phyloP scores from a whole-genome alignment of 352 stramenopile genomes.

The Pythium vanterpoolii region DNA sequence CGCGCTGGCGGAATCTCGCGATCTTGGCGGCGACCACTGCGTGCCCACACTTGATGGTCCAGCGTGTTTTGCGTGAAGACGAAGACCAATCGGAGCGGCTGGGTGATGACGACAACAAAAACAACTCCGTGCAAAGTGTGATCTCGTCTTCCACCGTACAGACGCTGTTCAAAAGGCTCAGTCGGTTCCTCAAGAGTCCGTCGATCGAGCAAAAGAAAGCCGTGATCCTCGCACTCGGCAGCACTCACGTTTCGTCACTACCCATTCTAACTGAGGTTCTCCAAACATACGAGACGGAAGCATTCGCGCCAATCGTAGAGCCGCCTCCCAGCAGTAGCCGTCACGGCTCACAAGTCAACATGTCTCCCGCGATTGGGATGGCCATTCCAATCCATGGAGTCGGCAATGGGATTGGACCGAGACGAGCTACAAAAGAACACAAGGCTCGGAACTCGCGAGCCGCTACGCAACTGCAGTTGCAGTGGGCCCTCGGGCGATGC shows the following conservation, averaged over 20 bases:
- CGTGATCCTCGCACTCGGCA: slow-evolving; percentile 49
- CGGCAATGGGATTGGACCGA: neutral
- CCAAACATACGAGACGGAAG: slow-evolving; percentile 47
- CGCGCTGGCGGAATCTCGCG: slow-evolving; percentile 64
- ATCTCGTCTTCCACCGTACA: slow-evolving; percentile 38
- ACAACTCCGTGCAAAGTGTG: slow-evolving; percentile 30
- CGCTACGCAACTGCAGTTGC: slow-evolving; percentile 36
- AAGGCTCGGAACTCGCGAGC: slow-evolving; percentile 15
- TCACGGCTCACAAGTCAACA: slow-evolving; percentile 17
- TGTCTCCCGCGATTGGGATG: neutral
- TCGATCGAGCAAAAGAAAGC: slow-evolving; percentile 51
- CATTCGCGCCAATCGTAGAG: slow-evolving; percentile 26
- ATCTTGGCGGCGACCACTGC: slow-evolving; percentile 52
- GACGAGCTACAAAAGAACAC: slow-evolving; percentile 23
- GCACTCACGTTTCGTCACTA: slow-evolving; percentile 32
- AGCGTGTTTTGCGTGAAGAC: neutral
- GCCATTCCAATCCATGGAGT: neutral
- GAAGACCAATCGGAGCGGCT: neutral
- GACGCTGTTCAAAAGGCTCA: slow-evolving; percentile 47
- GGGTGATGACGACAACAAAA: slow-evolving; percentile 8
- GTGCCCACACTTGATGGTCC: slow-evolving; percentile 31
- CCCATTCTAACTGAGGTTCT: slow-evolving; percentile 49
- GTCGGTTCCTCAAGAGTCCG: slow-evolving; percentile 55
- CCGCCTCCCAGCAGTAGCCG: slow-evolving; percentile 7
- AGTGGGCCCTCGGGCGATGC: slow-evolving; percentile 56